A percentile compares a stretch with the other conserved stretches of the same genome.
phyloP scores from a whole-genome alignment of 495 filamentous ascomycete species.

The Daldinia concentrica region DNA sequence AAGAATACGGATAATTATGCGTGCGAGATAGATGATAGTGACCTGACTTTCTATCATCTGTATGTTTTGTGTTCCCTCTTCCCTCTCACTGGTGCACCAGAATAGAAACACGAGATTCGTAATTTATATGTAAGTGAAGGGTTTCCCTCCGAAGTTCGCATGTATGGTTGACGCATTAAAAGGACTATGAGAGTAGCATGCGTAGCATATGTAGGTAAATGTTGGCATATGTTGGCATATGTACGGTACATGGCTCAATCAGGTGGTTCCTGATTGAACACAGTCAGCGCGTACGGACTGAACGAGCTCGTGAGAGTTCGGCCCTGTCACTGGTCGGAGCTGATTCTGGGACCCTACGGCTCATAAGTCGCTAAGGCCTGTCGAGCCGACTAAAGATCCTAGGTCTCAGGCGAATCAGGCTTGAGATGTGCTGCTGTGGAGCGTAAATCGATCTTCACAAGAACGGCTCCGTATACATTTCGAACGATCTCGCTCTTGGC shows the following conservation, averaged over 20 bases:
- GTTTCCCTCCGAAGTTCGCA: slow-evolving; percentile 28
- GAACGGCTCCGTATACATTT: slow-evolving; percentile 35
- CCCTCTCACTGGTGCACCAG: slow-evolving; percentile 1
- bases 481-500: slow-evolving; percentile 44
- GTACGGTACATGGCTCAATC: slow-evolving; percentile 16
- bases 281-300: slow-evolving; percentile 29
- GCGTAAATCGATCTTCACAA: slow-evolving; percentile 39
- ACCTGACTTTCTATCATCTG: slow-evolving; percentile 10
- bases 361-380: slow-evolving; percentile 22
- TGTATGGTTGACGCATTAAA: slow-evolving; percentile 36
- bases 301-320: slow-evolving; percentile 13
- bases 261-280: slow-evolving; percentile 16
- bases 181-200: neutral
- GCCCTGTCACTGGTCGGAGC: slow-evolving; percentile 24
- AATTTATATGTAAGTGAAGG: slow-evolving; percentile 18
- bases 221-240: neutral
- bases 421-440: slow-evolving; percentile 25
- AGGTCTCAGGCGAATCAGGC: slow-evolving; percentile 30
- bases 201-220: slow-evolving; percentile 6
- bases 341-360: slow-evolving; percentile 26
- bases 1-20: slow-evolving; percentile 5
- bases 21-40: neutral
- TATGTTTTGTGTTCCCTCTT: neutral
- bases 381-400: slow-evolving; percentile 15
- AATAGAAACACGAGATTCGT: slow-evolving; percentile 32